A percentile compares a stretch with the other conserved stretches of the same genome.
Conservation (phyloP, 192 early-diverging fungal genomes). For the Chytriomyces hyalinus region DNA sequence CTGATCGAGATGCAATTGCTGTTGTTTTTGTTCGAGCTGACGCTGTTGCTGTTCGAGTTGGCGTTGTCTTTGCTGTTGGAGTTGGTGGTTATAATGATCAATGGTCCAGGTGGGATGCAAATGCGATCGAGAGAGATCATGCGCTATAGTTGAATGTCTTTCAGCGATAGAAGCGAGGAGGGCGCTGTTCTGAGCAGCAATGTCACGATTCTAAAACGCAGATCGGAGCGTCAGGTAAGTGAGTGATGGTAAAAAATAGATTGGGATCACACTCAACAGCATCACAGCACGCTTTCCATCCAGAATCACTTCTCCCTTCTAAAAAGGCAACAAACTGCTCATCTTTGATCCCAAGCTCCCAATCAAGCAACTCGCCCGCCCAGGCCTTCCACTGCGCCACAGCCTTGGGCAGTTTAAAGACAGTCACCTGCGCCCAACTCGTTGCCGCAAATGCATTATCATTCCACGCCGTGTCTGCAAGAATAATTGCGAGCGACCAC, state of each 20-base stretch:
- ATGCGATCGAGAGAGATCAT: slow-evolving; percentile 15
- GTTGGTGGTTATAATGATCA: not conserved
- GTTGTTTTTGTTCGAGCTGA: not conserved
- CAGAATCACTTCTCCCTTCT: not conserved
- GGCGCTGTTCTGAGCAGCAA: not conserved
- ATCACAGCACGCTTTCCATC: too few species aligned
- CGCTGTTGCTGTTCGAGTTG: not conserved
- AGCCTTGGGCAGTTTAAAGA: slow-evolving; percentile 17
- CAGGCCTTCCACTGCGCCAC: slow-evolving; percentile 32
- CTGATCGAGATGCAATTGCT: not conserved
- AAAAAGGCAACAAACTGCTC: not conserved
- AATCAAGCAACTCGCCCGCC: slow-evolving; percentile 26
- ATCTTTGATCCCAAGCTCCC: slow-evolving; percentile 28
- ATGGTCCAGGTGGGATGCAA: slow-evolving; percentile 17
- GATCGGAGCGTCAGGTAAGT: not conserved
- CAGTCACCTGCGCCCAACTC: slow-evolving; percentile 41
- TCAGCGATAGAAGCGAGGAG: not conserved
- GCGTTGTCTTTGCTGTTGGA: not conserved
- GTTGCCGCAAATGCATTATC: slow-evolving; percentile 37
- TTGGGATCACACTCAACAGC: too few species aligned
- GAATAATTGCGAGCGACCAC: not conserved
- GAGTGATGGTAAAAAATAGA: too few species aligned
- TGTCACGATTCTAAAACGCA: not conserved
- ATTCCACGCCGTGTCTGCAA: not conserved
- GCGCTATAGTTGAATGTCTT: not conserved